These are phyloP conservation scores for Cinnamomum micranthum DNA, from an alignment of 164 flowering plant genomes.

Conservation along the genomic window DNA sequence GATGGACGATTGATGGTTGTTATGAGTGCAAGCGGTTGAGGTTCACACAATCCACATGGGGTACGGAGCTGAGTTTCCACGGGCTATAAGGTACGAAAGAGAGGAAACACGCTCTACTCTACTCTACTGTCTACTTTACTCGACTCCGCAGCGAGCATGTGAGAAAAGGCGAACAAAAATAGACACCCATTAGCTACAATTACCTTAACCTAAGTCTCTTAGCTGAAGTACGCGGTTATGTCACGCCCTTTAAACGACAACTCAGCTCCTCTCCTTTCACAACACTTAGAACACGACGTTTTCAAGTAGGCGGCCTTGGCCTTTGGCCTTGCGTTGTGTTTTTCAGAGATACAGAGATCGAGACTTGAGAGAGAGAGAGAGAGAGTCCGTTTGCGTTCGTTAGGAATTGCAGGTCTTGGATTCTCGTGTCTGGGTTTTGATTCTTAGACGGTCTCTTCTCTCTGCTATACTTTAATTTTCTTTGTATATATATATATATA, in stretches of 20 bases:
- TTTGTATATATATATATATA: too few relatives aligned
- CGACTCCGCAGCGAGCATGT: not conserved
- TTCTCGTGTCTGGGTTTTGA: conserved; percentile 30
- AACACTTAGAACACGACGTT: not conserved
- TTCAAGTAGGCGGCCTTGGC: not conserved
- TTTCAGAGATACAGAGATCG: not conserved
- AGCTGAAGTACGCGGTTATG: not conserved
- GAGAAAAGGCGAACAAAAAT: too few relatives aligned
- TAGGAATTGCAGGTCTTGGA: conserved; percentile 32
- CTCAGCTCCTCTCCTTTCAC: too few relatives aligned
- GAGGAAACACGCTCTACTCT: not conserved
- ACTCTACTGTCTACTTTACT: too few relatives aligned
- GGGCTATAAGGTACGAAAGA: not conserved
- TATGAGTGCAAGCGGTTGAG: too few relatives aligned
- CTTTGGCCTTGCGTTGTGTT: too few relatives aligned
- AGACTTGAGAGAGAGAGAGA: not conserved
- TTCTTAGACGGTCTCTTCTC: not conserved
- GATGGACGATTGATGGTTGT: too few relatives aligned
- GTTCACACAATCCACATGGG: too few relatives aligned
- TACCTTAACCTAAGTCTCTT: not conserved
- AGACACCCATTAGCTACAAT: too few relatives aligned
- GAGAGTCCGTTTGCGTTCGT: too few relatives aligned
- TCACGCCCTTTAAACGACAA: not conserved
- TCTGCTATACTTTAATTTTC: not conserved
- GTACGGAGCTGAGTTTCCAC: not conserved